Base-by-base conservation (phyloP, 1,284 basidiomycete species). In the Hypsizygus ulmarius region DNA sequence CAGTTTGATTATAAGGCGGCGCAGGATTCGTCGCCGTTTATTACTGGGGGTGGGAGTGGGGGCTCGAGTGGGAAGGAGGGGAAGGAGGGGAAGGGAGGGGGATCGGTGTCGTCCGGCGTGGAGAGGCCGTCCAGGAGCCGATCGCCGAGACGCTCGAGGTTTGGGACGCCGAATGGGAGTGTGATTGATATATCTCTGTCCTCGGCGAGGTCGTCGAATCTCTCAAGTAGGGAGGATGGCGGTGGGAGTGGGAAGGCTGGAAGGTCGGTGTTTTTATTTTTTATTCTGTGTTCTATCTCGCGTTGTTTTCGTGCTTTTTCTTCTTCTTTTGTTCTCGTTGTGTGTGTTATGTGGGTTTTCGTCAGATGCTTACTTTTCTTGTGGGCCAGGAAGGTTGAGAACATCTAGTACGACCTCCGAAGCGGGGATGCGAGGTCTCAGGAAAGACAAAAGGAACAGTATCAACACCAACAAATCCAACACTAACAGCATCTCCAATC, bases 1-100 rank as follows among this genome's bases (percentile, higher is more conserved):
- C 58, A 54, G 52, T 61, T 55, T 44, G 49, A 51, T 34, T 60
- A 51, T 45, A 36, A 46, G 14, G 51, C 54, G 15, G 54, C 50
- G 19, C 50, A 51, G 44, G 50, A 51, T 54, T 25, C 21, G 21
- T 25, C 49, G 28, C 53, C 55, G 21, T 53, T 56, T 30, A 14
- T 39, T 5, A 19, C 14, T 12, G 39, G 15, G 14, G 27, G 14
- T 39, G 29, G 15, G 14, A n/a, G 14, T 27, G 41, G 4, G n/a
- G 27, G 15, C n/a, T n/a, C n/a, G n/a, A n/a, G n/a, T 21, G 35
- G 18, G 18, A 16, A 37, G 27, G 14, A n/a, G 10, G 46, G 30
- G 18, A 21, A n/a, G 18, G 42, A 27, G 4, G 35, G 45, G 14
- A 29, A 29, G 15, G 35, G 25, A 16, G 15, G 19, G 21, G n/a